Evolutionary conservation across 345 rosid genomes (phyloP).

Genomic region (Pelargonium nanum): DNA sequence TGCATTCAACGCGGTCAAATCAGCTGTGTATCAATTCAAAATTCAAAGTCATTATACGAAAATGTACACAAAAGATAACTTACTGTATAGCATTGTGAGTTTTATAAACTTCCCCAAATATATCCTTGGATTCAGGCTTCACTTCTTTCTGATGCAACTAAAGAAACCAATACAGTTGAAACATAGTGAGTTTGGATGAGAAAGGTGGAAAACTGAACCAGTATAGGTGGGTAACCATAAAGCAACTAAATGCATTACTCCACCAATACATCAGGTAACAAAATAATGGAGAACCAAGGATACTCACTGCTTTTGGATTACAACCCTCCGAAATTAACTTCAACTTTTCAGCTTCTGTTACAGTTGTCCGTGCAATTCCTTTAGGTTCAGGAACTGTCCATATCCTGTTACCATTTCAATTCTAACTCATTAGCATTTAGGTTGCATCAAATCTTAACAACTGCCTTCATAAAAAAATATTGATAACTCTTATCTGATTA

Average conservation of each 20-base stretch:
- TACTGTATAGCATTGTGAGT: constrained; percentile 81
- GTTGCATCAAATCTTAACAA: neutral
- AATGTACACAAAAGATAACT: constrained; percentile 14
- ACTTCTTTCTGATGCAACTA: constrained; percentile 66
- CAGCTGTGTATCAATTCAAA: neutral
- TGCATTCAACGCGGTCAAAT: constrained; percentile 18
- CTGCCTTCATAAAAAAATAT: neutral
- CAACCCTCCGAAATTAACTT: constrained; percentile 78
- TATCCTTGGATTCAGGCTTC: constrained; percentile 48
- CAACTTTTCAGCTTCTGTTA: constrained; percentile 59
- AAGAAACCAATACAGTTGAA: constrained; percentile 26
- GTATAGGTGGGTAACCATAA: neutral
- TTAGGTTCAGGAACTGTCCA: constrained; percentile 60
- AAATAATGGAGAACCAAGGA: neutral
- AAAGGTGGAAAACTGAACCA: neutral
- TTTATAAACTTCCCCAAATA: constrained; percentile 57
- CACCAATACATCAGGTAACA: neutral
- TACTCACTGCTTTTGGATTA: constrained; percentile 49
- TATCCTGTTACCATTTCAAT: constrained; percentile 42
- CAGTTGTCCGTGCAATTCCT: constrained; percentile 44
- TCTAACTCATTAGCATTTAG: neutral
- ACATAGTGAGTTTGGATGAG: constrained; percentile 1
- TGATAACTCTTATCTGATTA: too few species aligned
- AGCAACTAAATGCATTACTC: neutral
- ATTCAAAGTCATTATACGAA: neutral